A percentile compares a stretch with the other conserved stretches of the same genome.
Evolutionary conservation across 2,329 filamentous ascomycete species (phyloP).

Genomic region (Fonsecaea pugnacius): DNA sequence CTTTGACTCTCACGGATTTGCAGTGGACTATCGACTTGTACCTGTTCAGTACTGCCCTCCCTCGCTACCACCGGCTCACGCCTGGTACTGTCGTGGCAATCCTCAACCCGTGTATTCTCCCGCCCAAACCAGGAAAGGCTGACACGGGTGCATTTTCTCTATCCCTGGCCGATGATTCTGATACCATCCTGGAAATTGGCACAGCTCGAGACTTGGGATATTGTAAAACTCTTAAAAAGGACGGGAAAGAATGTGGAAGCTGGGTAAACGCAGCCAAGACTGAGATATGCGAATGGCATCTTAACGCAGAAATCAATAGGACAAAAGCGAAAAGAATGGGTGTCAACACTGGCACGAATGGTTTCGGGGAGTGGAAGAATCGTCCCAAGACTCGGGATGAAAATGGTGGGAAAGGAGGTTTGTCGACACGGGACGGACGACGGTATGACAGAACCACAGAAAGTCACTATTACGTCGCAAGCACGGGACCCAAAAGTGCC

Average conservation of each 20-base stretch:
- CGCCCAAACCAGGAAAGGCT: conserved; percentile 73
- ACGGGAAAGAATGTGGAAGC: conserved; percentile 75
- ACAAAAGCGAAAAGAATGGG: conserved; percentile 72
- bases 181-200: conserved; percentile 89
- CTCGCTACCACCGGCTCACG: conserved; percentile 90
- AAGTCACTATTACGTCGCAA: conserved; percentile 52
- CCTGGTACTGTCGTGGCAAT: conserved; percentile 91
- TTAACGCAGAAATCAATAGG: conserved; percentile 78
- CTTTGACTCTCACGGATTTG: conserved; percentile 82
- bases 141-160: conserved; percentile 85
- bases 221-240: conserved; percentile 82
- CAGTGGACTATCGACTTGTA: conserved; percentile 91
- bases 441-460: conserved; percentile 48
- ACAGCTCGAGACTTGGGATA: conserved; percentile 82
- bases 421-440: conserved; percentile 31
- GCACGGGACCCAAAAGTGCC: conserved; percentile 20
- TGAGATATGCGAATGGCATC: conserved; percentile 89
- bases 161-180: conserved; percentile 80
- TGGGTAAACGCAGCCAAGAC: conserved; percentile 92
- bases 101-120: conserved; percentile 88
- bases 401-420: conserved; percentile 34
- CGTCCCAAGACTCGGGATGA: not conserved
- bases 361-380: conserved; percentile 43
- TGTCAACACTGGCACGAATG: conserved; percentile 70
- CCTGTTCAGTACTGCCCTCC: conserved; percentile 87